Percentiles rank a stretch among this genome's conserved stretches.
Conservation (phyloP, 1,284 basidiomycete genomes). For the Sporisorium graminicola region DNA sequence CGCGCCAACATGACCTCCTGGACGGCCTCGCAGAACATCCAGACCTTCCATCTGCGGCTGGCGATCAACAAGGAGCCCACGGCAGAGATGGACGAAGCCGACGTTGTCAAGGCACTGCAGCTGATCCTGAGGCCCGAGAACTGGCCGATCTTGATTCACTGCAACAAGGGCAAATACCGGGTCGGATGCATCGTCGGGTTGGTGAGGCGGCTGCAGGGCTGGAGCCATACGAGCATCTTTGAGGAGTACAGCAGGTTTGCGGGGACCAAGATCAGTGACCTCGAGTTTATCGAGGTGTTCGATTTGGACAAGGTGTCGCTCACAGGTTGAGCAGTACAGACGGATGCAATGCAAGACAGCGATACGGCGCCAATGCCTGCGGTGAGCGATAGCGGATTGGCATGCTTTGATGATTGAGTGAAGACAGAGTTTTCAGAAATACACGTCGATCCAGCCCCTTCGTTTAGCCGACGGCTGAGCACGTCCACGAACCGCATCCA, state of each 20-base stretch:
- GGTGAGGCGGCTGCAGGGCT: conserved; percentile 64
- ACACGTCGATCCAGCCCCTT: conserved; percentile 43
- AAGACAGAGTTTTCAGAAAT: conserved; percentile 23
- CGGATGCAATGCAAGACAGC: no score
- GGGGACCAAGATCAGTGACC: conserved; percentile 63
- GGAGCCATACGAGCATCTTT: conserved; percentile 67
- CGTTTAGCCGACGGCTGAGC: background rate
- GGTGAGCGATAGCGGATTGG: no score
- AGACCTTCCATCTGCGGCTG: conserved; percentile 60
- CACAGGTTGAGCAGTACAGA: background rate
- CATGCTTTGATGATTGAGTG: no score
- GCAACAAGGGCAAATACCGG: conserved; percentile 69
- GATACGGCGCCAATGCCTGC: no score
- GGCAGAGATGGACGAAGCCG: conserved; percentile 64
- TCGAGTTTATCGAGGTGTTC: conserved; percentile 66
- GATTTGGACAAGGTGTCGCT: conserved; percentile 41
- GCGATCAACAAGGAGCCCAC: conserved; percentile 68
- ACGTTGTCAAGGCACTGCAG: conserved; percentile 55
- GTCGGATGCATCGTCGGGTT: conserved; percentile 65
- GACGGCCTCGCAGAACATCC: conserved; percentile 47
- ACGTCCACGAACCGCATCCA: conserved; percentile 39
- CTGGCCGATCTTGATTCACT: conserved; percentile 65
- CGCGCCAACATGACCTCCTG: conserved; percentile 58
- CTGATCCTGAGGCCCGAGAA: conserved; percentile 57
- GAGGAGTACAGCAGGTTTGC: conserved; percentile 68